Percentiles rank a stretch among this genome's conserved stretches.
Conservation (phyloP, 106 monocot genomes). For the Ottelia alismoides region DNA sequence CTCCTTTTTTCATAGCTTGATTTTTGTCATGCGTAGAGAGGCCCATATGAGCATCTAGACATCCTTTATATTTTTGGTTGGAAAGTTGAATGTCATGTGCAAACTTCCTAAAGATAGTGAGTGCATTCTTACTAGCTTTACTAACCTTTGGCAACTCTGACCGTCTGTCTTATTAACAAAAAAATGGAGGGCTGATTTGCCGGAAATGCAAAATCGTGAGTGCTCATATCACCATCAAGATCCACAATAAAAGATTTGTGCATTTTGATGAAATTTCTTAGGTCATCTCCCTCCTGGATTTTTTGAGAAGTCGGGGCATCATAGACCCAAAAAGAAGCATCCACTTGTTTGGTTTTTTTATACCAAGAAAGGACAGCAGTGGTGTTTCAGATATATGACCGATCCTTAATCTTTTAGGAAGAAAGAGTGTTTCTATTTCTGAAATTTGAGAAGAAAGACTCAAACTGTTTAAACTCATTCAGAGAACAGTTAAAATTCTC, state of each 20-base stretch:
- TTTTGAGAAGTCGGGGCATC: conserved; percentile 50
- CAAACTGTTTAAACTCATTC: conserved; percentile 47
- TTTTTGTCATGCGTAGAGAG: too few species aligned
- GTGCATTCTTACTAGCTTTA: conserved; percentile 68
- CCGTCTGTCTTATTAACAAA: conserved; percentile 90
- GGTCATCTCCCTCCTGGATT: conserved; percentile 45
- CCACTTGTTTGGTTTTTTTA: conserved; percentile 48
- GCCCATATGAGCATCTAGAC: too few species aligned
- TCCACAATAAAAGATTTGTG: conserved; percentile 41
- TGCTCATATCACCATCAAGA: conserved; percentile 44
- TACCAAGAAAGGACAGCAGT: conserved; percentile 40
- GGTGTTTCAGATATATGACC: conserved; percentile 58
- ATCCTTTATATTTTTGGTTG: too few species aligned
- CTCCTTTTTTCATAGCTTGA: too few species aligned
- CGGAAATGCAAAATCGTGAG: conserved; percentile 38
- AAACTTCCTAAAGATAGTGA: conserved; percentile 50
- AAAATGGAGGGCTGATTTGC: conserved; percentile 55
- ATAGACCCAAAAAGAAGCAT: conserved; percentile 39
- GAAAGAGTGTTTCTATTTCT: conserved; percentile 49
- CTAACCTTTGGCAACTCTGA: conserved; percentile 40
- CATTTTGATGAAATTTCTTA: conserved; percentile 35
- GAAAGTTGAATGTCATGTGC: conserved; percentile 30
- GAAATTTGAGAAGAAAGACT: conserved; percentile 62
- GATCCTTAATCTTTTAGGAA: conserved; percentile 74
- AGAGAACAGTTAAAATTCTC: too few species aligned